Evolutionary conservation across 2,329 filamentous ascomycete genomes (phyloP).

Genomic region (Alternaria angustiovoidea): DNA sequence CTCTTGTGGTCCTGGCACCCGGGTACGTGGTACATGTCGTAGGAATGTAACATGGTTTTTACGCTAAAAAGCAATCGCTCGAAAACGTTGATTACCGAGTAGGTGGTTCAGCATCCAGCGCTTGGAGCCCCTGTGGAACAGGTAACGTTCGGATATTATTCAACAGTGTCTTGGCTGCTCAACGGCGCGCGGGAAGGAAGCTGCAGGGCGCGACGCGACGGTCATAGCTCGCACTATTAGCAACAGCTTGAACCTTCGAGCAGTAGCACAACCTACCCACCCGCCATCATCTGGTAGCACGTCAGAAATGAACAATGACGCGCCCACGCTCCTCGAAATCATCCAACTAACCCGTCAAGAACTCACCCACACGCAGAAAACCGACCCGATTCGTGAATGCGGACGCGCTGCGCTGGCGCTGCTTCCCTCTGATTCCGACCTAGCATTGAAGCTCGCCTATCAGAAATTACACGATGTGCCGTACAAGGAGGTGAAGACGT

Average conservation of each 20-base stretch:
- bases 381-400: slow-evolving; percentile 50
- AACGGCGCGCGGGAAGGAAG: slow-evolving; percentile 20
- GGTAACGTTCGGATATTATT: slow-evolving; percentile 18
- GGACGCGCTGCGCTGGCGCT: slow-evolving; percentile 52
- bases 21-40: slow-evolving; percentile 1
- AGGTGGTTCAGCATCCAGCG: slow-evolving; percentile 1
- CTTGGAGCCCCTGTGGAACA: slow-evolving; percentile 1
- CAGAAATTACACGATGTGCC: slow-evolving; percentile 74
- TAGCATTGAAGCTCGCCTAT: slow-evolving; percentile 67
- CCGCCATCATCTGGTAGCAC: background rate
- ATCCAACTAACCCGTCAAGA: slow-evolving; percentile 33
- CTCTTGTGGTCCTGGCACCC: slow-evolving; percentile 5
- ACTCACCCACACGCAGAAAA: slow-evolving; percentile 28
- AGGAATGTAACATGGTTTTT: background rate
- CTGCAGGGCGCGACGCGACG: background rate
- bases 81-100: slow-evolving; percentile 9
- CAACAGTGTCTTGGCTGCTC: slow-evolving; percentile 18
- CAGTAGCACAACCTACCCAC: background rate
- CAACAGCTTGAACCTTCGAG: slow-evolving; percentile 2
- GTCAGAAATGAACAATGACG: slow-evolving; percentile 16
- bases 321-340: slow-evolving; percentile 36
- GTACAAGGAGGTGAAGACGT: slow-evolving; percentile 70
- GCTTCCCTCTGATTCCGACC: slow-evolving; percentile 52
- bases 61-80: slow-evolving; percentile 1
- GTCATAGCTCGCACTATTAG: slow-evolving; percentile 18